Evolutionary conservation across 1,139 yeast genomes (phyloP).

Genomic region (Schizosaccharomyces versatilis): DNA sequence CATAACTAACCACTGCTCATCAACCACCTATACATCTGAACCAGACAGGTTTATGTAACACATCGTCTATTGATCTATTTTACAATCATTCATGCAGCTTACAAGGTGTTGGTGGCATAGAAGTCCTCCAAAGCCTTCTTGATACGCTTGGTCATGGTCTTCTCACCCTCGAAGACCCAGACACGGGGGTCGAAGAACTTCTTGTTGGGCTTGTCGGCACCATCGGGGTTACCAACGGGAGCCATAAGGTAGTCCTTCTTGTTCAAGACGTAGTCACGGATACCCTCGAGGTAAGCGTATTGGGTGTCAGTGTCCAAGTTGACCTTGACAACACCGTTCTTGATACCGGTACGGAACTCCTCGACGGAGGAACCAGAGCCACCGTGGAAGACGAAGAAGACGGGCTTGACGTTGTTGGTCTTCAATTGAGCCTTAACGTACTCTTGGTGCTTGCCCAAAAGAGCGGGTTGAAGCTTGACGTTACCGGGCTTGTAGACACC

Average conservation of each 20-base stretch:
- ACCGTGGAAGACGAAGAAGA: conserved; percentile 98
- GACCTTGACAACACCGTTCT: conserved; percentile 92
- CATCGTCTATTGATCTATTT: too few species aligned
- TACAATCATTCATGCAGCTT: conserved; percentile 3
- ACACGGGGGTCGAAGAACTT: conserved; percentile 84
- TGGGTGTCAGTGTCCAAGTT: conserved; percentile 98
- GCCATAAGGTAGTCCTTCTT: conserved; percentile 83
- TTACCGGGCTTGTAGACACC: conserved; percentile 99
- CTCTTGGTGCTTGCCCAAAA: conserved; percentile 87
- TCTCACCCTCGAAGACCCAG: conserved; percentile 99
- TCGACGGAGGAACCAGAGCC: conserved; percentile 93
- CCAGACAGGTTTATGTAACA: too few species aligned
- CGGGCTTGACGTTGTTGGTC: conserved; percentile 42
- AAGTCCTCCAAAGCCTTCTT: conserved; percentile 63
- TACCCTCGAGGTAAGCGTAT: conserved; percentile 86
- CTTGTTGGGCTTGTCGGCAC: conserved; percentile 85
- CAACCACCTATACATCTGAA: too few species aligned
- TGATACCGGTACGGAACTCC: conserved; percentile 81
- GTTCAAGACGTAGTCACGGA: conserved; percentile 85
- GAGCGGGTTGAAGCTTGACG: conserved; percentile 78
- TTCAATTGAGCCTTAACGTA: conserved; percentile 44
- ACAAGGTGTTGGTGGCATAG: conserved; percentile 25
- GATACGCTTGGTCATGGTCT: conserved; percentile 83
- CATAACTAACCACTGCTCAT: too few species aligned
- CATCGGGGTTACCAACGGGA: conserved; percentile 97